Conservation (phyloP, 441 rosid genomes). For the Geranium incanum region DNA sequence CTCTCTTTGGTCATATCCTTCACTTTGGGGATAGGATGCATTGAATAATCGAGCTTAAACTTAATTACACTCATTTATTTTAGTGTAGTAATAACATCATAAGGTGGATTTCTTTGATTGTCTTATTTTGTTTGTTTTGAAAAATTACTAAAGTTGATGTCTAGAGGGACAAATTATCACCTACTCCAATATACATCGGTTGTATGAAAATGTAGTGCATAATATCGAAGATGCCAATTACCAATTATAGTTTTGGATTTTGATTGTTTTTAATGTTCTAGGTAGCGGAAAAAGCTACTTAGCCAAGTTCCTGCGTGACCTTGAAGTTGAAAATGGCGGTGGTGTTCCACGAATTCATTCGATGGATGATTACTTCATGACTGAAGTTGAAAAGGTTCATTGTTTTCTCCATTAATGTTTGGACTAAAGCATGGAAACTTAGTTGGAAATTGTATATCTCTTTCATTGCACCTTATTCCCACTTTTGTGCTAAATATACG, state of each 20-base stretch:
- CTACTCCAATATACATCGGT: not conserved
- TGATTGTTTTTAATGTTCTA: slow-evolving; percentile 15
- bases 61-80: not conserved
- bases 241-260: not conserved
- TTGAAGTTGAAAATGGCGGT: slow-evolving; percentile 83
- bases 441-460: not conserved
- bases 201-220: not conserved
- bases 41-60: not conserved
- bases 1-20: not conserved
- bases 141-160: too few species aligned
- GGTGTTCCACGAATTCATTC: slow-evolving; percentile 89
- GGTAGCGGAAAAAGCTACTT: slow-evolving; percentile 96
- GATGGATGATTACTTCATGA: slow-evolving; percentile 95
- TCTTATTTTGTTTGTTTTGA: not conserved
- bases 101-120: not conserved
- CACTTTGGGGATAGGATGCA: not conserved
- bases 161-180: not conserved
- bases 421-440: slow-evolving; percentile 4
- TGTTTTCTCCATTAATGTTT: slow-evolving; percentile 16
- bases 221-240: not conserved
- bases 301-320: slow-evolving; percentile 81
- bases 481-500: slow-evolving; percentile 3
- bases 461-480: not conserved
- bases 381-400: slow-evolving; percentile 88
- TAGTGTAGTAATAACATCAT: not conserved